Conservation (phyloP, 2,329 filamentous ascomycete species). For the Shiraia bambusicola region DNA sequence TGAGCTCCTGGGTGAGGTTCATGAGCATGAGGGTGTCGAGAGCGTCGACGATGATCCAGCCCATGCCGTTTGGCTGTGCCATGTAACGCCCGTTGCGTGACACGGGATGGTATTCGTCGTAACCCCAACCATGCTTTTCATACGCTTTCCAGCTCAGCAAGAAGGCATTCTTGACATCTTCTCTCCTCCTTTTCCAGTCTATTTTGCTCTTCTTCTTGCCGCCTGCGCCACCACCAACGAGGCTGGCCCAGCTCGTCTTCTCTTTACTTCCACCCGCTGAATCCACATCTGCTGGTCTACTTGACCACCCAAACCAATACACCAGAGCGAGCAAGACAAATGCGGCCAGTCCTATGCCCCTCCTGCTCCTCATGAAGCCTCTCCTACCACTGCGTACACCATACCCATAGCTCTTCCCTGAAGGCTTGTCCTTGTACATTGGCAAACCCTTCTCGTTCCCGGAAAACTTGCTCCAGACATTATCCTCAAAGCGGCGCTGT, state of each 20-base stretch:
- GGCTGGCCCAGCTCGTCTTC: constrained; percentile 32
- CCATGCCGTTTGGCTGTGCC: constrained; percentile 77
- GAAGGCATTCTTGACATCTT: constrained; percentile 86
- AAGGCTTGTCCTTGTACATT: constrained; percentile 99
- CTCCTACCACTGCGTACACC: constrained; percentile 58
- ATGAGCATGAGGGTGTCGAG: constrained; percentile 97
- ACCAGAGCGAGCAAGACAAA: constrained; percentile 60
- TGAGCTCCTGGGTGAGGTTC: constrained; percentile 86
- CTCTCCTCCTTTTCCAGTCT: constrained; percentile 76
- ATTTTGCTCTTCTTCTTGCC: constrained; percentile 44
- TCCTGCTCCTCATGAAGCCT: constrained; percentile 57
- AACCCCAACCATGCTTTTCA: constrained; percentile 89
- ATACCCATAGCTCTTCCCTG: constrained; percentile 58
- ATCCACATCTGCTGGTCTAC: constrained; percentile 35
- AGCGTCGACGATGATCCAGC: constrained; percentile 97
- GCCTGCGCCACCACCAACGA: constrained; percentile 33
- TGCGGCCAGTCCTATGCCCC: constrained; percentile 56
- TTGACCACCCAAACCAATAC: constrained; percentile 67
- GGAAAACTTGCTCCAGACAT: constrained; percentile 56
- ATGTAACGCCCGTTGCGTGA: constrained; percentile 79
- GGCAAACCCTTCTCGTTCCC: constrained; percentile 67
- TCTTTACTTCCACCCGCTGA: constrained; percentile 36
- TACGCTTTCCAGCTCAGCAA: constrained; percentile 91
- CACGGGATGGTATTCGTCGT: constrained; percentile 84
- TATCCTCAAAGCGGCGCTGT: constrained; percentile 45